Conservation (phyloP, 176 grass and related monocot genomes). For the Oryza nivara region DNA sequence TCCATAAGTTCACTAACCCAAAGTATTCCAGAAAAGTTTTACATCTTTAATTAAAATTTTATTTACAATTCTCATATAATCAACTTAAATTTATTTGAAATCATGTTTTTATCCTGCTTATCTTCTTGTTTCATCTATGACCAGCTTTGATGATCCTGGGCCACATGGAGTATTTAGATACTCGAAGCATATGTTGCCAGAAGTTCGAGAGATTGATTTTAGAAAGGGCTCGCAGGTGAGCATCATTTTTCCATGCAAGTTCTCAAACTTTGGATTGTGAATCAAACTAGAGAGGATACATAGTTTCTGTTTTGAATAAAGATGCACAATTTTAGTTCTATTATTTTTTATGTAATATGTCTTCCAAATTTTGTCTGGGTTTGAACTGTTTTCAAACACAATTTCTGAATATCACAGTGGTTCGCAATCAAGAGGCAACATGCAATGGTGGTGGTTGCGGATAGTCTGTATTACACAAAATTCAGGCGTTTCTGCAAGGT, state of each 20-base stretch:
- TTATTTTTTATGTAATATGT: neutral
- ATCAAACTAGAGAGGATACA: neutral
- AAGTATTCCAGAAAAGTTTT: neutral
- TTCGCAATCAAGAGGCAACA: conserved; percentile 81
- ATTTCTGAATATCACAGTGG: conserved; percentile 54
- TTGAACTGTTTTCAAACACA: neutral
- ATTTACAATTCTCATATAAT: neutral
- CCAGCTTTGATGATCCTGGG: conserved; percentile 81
- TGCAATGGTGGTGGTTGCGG: conserved; percentile 79
- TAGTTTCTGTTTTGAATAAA: neutral
- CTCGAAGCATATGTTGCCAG: conserved; percentile 62
- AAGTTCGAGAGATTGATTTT: conserved; percentile 64
- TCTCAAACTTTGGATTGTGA: neutral
- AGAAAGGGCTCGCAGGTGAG: conserved; percentile 87
- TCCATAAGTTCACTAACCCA: neutral
- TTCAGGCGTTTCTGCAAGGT: conserved; percentile 86
- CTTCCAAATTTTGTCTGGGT: neutral
- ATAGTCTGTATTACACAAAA: conserved; percentile 75
- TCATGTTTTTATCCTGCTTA: conserved; percentile 18
- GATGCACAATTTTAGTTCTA: neutral
- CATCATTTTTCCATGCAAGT: conserved; percentile 1
- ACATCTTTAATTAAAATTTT: neutral
- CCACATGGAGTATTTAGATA: conserved; percentile 82
- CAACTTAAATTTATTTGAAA: neutral
- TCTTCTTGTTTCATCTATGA: conserved; percentile 37